Evolutionary conservation across 768 basidiomycete genomes (phyloP).

Genomic region (Lentinus brumalis): DNA sequence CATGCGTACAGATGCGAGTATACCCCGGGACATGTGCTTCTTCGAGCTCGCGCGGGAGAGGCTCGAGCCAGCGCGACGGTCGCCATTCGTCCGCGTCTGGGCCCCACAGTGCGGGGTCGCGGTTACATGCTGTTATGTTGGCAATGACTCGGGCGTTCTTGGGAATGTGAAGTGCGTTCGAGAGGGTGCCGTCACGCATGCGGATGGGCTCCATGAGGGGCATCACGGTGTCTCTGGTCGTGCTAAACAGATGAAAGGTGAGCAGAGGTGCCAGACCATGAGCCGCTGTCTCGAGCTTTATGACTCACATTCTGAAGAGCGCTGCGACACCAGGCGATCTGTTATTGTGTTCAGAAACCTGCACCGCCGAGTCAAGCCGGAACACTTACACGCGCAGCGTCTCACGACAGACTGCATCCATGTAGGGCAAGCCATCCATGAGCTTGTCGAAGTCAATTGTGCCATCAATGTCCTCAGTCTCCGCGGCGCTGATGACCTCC

Average conservation of each 20-base stretch:
- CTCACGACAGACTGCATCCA: constrained; percentile 32
- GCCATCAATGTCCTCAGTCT: constrained; percentile 6
- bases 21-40: constrained; percentile 19
- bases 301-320: constrained; percentile 14
- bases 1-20: constrained; percentile 23
- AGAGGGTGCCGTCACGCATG: constrained; percentile 38
- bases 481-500: constrained; percentile 24
- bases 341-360: not conserved
- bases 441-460: constrained; percentile 30
- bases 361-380: not conserved
- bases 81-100: constrained; percentile 22
- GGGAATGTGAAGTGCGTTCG: constrained; percentile 41
- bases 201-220: constrained; percentile 43
- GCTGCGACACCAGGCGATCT: constrained; percentile 10
- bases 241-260: constrained; percentile 25
- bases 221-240: constrained; percentile 38
- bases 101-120: constrained; percentile 20
- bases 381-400: constrained; percentile 27
- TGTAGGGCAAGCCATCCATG: constrained; percentile 25
- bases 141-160: constrained; percentile 26
- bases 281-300: too few species aligned
- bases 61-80: constrained; percentile 26
- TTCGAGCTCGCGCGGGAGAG: constrained; percentile 17
- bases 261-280: not conserved
- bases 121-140: constrained; percentile 12